Conservation (phyloP, 2,329 filamentous ascomycete genomes). For the Boeremia exigua region DNA sequence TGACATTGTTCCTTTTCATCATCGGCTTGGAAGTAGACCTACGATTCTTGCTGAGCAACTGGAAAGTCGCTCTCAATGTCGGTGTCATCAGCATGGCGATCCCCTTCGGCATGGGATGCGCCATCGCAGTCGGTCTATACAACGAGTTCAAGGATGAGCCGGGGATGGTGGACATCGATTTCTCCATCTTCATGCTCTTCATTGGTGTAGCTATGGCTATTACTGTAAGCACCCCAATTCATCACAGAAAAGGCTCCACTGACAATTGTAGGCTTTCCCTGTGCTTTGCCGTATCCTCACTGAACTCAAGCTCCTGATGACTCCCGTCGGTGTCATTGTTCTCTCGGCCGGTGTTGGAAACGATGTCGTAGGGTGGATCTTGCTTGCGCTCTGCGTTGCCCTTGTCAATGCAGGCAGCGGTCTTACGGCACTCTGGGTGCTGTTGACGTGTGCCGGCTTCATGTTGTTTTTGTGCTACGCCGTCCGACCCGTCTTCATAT, state of each 20-base stretch:
- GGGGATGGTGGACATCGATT: conserved; percentile 63
- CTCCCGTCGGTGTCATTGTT: conserved; percentile 85
- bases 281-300: conserved; percentile 93
- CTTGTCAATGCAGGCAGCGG: conserved; percentile 88
- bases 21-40: conserved; percentile 88
- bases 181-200: conserved; percentile 74
- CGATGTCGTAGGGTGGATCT: conserved; percentile 86
- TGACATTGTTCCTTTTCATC: conserved; percentile 85
- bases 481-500: conserved; percentile 76
- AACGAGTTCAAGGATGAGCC: conserved; percentile 69
- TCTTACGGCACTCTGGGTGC: conserved; percentile 81
- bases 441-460: conserved; percentile 78
- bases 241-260: background rate
- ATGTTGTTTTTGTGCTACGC: conserved; percentile 75
- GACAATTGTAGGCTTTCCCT: conserved; percentile 67
- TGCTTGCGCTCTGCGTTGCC: conserved; percentile 90
- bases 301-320: conserved; percentile 83
- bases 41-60: conserved; percentile 77
- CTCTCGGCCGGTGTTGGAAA: conserved; percentile 92
- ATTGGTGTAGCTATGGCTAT: conserved; percentile 94
- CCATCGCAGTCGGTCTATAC: conserved; percentile 81
- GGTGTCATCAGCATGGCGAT: conserved; percentile 79
- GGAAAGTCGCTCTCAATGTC: conserved; percentile 78
- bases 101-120: conserved; percentile 82
- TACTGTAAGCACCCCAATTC: conserved; percentile 62